Evolutionary conservation across 1,284 basidiomycete species (phyloP).

Genomic region (Sporisorium exsertum): DNA sequence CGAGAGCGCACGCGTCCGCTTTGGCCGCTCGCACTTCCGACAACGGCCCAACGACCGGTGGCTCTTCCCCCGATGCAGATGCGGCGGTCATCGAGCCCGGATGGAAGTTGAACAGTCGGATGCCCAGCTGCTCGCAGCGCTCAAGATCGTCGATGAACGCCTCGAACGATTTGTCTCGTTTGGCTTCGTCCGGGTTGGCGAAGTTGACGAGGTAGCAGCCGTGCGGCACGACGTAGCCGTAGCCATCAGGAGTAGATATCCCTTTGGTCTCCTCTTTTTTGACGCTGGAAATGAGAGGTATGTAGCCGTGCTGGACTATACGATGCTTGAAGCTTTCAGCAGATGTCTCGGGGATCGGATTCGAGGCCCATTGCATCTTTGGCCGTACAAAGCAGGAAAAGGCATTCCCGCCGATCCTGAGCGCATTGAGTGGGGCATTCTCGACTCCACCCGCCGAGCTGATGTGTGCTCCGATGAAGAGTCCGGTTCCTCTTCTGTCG

Average conservation of each 20-base stretch:
- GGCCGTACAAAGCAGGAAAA: conserved; percentile 87
- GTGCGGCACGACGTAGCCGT: conserved; percentile 77
- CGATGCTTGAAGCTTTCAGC: conserved; percentile 67
- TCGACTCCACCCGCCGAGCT: conserved; percentile 83
- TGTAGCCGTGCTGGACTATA: conserved; percentile 19
- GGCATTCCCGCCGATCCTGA: conserved; percentile 77
- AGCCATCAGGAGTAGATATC: neutral
- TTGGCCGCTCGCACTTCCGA: conserved; percentile 71
- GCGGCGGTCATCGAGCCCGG: conserved; percentile 68
- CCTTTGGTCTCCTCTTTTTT: conserved; percentile 3
- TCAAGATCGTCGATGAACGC: conserved; percentile 87
- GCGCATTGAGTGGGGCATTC: conserved; percentile 78
- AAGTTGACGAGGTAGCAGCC: conserved; percentile 88
- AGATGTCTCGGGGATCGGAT: conserved; percentile 73
- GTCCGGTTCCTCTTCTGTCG: conserved; percentile 20
- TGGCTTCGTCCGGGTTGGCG: conserved; percentile 83
- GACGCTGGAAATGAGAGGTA: neutral
- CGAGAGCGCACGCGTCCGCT: conserved; percentile 76
- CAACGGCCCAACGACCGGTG: conserved; percentile 72
- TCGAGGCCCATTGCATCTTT: conserved; percentile 82
- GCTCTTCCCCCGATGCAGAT: conserved; percentile 4
- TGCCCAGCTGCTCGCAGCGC: conserved; percentile 81
- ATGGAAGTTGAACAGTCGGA: conserved; percentile 86
- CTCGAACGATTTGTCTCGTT: conserved; percentile 80
- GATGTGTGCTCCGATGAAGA: conserved; percentile 80